Evolutionary conservation across 257 asterid species (phyloP), one percentile per base, ranked within the genome.

Genomic region (Dorcoceras hygrometricum): DNA sequence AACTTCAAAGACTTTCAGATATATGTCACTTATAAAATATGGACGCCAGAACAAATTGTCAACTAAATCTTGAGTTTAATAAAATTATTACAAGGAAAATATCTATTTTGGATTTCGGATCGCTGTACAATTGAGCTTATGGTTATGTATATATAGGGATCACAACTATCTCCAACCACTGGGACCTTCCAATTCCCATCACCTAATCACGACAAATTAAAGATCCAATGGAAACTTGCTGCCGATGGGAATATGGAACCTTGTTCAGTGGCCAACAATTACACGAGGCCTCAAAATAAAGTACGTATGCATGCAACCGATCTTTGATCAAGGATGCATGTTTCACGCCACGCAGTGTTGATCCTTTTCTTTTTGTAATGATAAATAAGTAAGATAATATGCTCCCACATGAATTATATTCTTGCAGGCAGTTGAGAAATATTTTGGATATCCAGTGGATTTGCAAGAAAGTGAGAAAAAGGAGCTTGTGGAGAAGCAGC

Each of bases 91-190:
- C 8, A 0, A 29, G 34, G 5, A 26, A 26, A 26, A n/a, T n/a
- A n/a, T n/a, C n/a, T n/a, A n/a, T n/a, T n/a, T n/a, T n/a, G n/a
- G n/a, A n/a, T n/a, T n/a, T n/a, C n/a, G n/a, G n/a, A n/a, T n/a
- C n/a, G n/a, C n/a, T n/a, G n/a, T n/a, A n/a, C n/a, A n/a, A n/a
- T n/a, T n/a, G n/a, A n/a, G n/a, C n/a, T n/a, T n/a, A n/a, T 46
- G 54, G 20, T 46, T 46, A 4, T 39, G 5, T 63, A 6, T 55
- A 31, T 32, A 8, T 34, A 79, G 87, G 22, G 22, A 22, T 79
- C 63, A n/a, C 89, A 72, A 69, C 69, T 67, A 63, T 84, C 95
- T 62, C 96, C 96, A 6, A 89, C 91, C 1, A 89, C 96, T 12
- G 96, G 96, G 56, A 78, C 86, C 10, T 77, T 84, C 69, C 86